Base-by-base conservation (phyloP, 768 basidiomycete species). In the Strobilomyces dryophilus region DNA sequence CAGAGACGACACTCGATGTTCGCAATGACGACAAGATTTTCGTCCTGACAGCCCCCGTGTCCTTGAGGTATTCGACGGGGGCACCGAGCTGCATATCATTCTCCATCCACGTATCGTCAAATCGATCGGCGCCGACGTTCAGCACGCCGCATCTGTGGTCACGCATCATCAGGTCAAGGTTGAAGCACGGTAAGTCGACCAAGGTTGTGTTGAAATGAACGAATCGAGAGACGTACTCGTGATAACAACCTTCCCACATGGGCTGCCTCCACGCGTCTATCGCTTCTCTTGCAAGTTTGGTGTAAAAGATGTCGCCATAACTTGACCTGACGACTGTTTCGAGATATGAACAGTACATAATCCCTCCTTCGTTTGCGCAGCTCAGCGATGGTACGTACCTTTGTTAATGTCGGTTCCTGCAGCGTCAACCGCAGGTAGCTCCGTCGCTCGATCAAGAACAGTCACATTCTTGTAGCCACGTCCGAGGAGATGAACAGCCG, bases 341-440 rank as follows among this genome's bases (percentile, higher is more conserved):
- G 26, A 50, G 15, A 41, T 27, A 14, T 18, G 7, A 12, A 55
- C 14, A 56, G 32, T n/a, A 18, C n/a, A 8, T 18, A n/a, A 10
- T 35, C 17, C 36, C n/a, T 39, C 10, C 10, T n/a, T n/a, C 11
- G 7, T 18, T 39, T 39, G 7, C 10, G n/a, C n/a, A 18, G n/a
- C 18, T 1, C 36, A 37, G 8, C 1, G 18, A 39, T 18, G 18
- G 17, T 18, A 63, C 58, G 9, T 18, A 63, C 64, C 57, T 64
- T 65, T 79, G 70, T 70, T 79, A 31, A 80, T 66, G 58, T 79
- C 83, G 1, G 77, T 78, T 53, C 81, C 81, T 1, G 93, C 89
- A 9, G 87, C 90, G 64, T 95, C 93, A 3, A 81, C 79, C 1
- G 94, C 91, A 4, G 94, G 94, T 4, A 95, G 64, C 3, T 71